Evolutionary conservation across 2,329 filamentous ascomycete species (phyloP).

Genomic region (Trichoderma polysporum): DNA sequence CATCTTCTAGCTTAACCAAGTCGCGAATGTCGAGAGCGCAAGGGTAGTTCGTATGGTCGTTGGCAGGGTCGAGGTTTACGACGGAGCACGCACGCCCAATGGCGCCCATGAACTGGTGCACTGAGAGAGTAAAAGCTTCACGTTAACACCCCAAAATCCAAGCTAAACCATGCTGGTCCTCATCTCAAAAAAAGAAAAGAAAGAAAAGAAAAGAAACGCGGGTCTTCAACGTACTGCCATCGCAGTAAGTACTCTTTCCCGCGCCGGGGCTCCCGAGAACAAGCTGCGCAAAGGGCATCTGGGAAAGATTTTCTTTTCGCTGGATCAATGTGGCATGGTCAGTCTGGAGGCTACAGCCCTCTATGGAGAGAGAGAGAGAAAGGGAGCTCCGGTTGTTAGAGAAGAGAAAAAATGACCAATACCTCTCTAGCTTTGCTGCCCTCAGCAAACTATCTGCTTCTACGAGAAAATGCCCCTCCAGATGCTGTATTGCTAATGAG

Average conservation of each 20-base stretch:
- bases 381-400: not conserved
- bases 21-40: conserved; percentile 88
- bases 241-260: conserved; percentile 96
- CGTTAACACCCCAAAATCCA: not conserved
- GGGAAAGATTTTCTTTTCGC: conserved; percentile 19
- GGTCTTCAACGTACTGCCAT: conserved; percentile 66
- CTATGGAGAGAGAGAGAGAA: not conserved
- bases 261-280: conserved; percentile 92
- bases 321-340: conserved; percentile 30
- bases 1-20: conserved; percentile 85
- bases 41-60: conserved; percentile 86
- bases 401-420: not conserved
- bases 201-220: not conserved
- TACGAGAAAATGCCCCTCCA: not conserved
- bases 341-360: not conserved
- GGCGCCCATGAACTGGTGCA: conserved; percentile 96
- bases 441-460: not conserved
- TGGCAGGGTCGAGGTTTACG: conserved; percentile 95
- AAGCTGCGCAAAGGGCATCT: conserved; percentile 69
- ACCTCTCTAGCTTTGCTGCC: not conserved
- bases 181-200: not conserved
- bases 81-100: conserved; percentile 94
- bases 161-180: not conserved
- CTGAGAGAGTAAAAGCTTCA: conserved; percentile 36
- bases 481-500: not conserved